Base-by-base conservation (phyloP, 805 yeast species). In the Suhomyces tanzawaensis region DNA sequence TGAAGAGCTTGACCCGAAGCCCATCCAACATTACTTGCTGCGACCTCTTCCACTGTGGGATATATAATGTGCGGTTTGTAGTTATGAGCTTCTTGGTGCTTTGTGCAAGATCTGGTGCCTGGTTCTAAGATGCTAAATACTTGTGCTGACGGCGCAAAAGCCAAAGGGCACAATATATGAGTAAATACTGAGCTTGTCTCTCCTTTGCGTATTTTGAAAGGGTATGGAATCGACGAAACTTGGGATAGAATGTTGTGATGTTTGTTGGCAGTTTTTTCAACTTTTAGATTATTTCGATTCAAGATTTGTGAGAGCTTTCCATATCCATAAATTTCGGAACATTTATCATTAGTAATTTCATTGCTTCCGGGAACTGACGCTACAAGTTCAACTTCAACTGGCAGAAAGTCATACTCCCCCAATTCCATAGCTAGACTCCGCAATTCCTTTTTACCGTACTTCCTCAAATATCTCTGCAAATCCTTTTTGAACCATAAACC, bases 291-390 rank as follows among this genome's bases (percentile, higher is more conserved):
- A 29, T 65, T 61, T 31, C 66, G 41, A 15, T 58, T 49, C 14
- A 76, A 51, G 1, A 68, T 53, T 40, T 72, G 72, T 36, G 64
- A 60, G 9, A 77, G 55, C 37, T 64, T 73, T 1, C 73, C 77
- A 40, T 71, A 76, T 1, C 82, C 82, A 43, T 64, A 74, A 3
- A 60, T 36, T 28, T 60, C 69, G n/a, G 42, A 30, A 4, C 48
- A 45, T 15, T 45, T 44, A 17, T 17, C 29, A 2, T 17, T 30
- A 3, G 25, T 30, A 2, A 47, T 26, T 21, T 49, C 51, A 36
- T 63, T 58, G 0, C 45, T 45, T 1, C 79, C 76, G 0, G 87
- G 84, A 0, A 73, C 60, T 1, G 86, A 79, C 2, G 74, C 77
- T 7, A 82, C 51, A 32, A 81, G 71, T 16, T 78, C 76, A 3